These are phyloP conservation scores for Pulveroboletus sp. DNA, from an alignment of 768 basidiomycete genomes.

Conservation along the genomic window DNA sequence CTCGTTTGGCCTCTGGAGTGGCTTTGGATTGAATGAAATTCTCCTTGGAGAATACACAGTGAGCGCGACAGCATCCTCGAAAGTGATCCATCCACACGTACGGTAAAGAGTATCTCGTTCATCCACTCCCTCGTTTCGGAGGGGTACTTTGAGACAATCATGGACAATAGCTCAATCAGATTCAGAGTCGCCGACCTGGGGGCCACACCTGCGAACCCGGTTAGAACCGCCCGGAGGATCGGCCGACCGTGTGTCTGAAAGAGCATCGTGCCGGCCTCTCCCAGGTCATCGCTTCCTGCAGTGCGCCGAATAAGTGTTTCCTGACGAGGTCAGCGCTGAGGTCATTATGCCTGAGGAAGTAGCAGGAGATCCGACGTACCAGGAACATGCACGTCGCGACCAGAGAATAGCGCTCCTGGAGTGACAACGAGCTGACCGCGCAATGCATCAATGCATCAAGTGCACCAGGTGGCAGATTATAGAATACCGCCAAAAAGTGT, in stretches of 20 bases:
- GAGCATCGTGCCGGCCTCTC: conserved; percentile 47
- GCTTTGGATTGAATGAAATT: conserved; percentile 74
- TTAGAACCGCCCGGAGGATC: conserved; percentile 69
- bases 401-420: conserved; percentile 84
- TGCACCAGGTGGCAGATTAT: conserved; percentile 56
- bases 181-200: conserved; percentile 82
- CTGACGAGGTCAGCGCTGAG: conserved; percentile 31
- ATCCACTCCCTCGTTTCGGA: conserved; percentile 65
- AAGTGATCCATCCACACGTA: conserved; percentile 26
- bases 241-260: conserved; percentile 52
- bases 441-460: conserved; percentile 69
- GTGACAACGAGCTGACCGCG: conserved; percentile 55
- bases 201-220: conserved; percentile 79
- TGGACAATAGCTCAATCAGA: conserved; percentile 75
- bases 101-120: conserved; percentile 62
- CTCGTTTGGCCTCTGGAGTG: conserved; percentile 67
- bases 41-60: conserved; percentile 39
- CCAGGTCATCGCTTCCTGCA: conserved; percentile 57
- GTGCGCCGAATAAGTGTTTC: conserved; percentile 61
- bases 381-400: conserved; percentile 79
- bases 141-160: conserved; percentile 54
- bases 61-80: background rate
- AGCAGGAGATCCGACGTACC: conserved; percentile 40
- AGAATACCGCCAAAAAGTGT: conserved; percentile 57
- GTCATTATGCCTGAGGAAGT: background rate